Base-by-base conservation (phyloP, 495 filamentous ascomycete species). In the Aspergillus egyptiacus region DNA sequence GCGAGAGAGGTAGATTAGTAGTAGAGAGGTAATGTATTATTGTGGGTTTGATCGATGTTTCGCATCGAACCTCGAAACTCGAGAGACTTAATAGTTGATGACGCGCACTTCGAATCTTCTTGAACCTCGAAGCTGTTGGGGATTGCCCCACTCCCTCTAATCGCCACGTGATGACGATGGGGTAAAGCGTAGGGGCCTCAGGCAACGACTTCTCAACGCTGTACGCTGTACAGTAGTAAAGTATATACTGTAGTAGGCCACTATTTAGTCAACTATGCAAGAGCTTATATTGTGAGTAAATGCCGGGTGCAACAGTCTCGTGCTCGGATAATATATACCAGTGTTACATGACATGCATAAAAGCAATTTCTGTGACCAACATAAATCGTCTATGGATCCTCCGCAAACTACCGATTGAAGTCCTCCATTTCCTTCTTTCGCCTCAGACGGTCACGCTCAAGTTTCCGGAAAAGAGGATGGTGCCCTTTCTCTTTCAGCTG, bases 401-500 rank as follows among this genome's bases (percentile, higher is more conserved):
- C 13, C 30, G 38, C 40, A 43, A 18, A 7, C 41, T 40, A 51
- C 23, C 48, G 53, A 39, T 49, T 50, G 24, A 57, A 50, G 6
- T 60, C 44, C 33, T 70, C 63, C 52, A 69, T 58, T 18, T 75
- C 76, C 63, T 79, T 77, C 64, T 78, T 81, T 46, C 77, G 68
- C 66, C 77, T 83, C 56, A 71, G 77, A 46, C 83, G 80, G 53
- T 95, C 88, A 48, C 87, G 78, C 44, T 82, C 72, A 53, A 96
- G 68, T 70, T 95, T 95, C 65, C 82, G 85, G 66, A 97, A 94
- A 61, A 87, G 76, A 3, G 75, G 68, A 57, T 81, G 82, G 54
- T 78, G 73, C 6, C 55, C 62, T 53, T 88, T 87, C 41, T 83
- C 82, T 72, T 87, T 91, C 60, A 91, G 78, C 61, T 94, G 83